Conservation (phyloP, 208 protist genomes). For the Leishmania guyanensis region DNA sequence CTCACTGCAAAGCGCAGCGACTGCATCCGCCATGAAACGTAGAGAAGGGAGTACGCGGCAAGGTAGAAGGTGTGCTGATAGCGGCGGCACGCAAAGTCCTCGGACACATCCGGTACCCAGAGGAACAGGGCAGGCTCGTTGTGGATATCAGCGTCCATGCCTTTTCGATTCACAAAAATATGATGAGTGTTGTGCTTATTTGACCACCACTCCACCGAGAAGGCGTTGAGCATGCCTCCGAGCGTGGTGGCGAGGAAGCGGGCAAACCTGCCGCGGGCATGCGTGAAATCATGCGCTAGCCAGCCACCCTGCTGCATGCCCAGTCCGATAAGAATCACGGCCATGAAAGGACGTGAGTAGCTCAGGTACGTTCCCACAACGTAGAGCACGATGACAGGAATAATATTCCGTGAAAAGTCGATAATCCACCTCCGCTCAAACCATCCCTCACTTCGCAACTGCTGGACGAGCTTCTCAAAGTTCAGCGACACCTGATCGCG, state of each 20-base stretch:
- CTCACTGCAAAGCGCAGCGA: conserved; percentile 64
- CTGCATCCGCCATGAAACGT: conserved; percentile 81
- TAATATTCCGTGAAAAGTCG: conserved; percentile 68
- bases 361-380: conserved; percentile 57
- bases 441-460: conserved; percentile 67
- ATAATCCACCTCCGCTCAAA: conserved; percentile 70
- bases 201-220: conserved; percentile 76
- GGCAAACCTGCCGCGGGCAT: conserved; percentile 54
- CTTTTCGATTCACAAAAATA: conserved; percentile 74
- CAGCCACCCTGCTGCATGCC: conserved; percentile 86
- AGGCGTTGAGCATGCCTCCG: conserved; percentile 62
- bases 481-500: conserved; percentile 60
- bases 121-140: conserved; percentile 78
- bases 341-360: conserved; percentile 57
- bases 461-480: conserved; percentile 62
- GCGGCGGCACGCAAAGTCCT: conserved; percentile 55
- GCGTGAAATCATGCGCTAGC: conserved; percentile 74
- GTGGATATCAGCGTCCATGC: conserved; percentile 78
- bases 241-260: conserved; percentile 49
- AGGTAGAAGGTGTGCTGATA: conserved; percentile 81
- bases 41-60: conserved; percentile 71
- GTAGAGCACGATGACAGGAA: conserved; percentile 65
- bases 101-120: conserved; percentile 54
- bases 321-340: conserved; percentile 62
- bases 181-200: conserved; percentile 89